Conservation (phyloP, 192 early-diverging fungal species). For the Diversispora eburnea region DNA sequence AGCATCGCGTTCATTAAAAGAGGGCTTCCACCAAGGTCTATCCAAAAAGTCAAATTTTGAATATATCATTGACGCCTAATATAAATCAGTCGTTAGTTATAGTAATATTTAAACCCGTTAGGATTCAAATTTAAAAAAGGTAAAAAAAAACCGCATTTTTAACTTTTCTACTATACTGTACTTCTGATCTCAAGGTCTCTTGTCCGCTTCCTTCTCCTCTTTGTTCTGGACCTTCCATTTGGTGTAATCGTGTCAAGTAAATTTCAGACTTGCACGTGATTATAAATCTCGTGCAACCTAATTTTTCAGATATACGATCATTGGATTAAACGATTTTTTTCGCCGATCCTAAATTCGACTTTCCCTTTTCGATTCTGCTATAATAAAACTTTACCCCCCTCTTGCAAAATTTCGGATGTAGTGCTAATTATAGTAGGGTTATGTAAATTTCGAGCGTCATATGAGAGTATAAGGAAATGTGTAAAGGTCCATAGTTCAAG, state of each 20-base stretch:
- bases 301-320: too few relatives aligned
- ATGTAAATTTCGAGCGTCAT: too few relatives aligned
- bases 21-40: conserved; percentile 13
- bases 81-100: conserved; percentile 20
- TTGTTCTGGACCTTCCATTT: neutral
- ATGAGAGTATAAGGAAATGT: too few relatives aligned
- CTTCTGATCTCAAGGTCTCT: conserved; percentile 11
- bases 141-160: conserved; percentile 8
- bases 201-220: conserved; percentile 21
- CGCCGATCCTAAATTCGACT: too few relatives aligned
- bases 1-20: conserved; percentile 17
- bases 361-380: too few relatives aligned
- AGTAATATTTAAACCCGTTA: conserved; percentile 20
- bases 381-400: too few relatives aligned
- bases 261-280: too few relatives aligned
- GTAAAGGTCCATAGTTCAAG: too few relatives aligned
- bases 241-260: neutral
- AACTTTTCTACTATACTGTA: conserved; percentile 9
- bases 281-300: too few relatives aligned
- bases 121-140: conserved; percentile 17
- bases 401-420: too few relatives aligned
- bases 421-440: too few relatives aligned
- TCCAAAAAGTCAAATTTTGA: conserved; percentile 12
- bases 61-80: conserved; percentile 9
- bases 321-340: too few relatives aligned